phyloP scores from a whole-genome alignment of 2,329 filamentous ascomycete genomes.

The Leptographium wingfieldii region DNA sequence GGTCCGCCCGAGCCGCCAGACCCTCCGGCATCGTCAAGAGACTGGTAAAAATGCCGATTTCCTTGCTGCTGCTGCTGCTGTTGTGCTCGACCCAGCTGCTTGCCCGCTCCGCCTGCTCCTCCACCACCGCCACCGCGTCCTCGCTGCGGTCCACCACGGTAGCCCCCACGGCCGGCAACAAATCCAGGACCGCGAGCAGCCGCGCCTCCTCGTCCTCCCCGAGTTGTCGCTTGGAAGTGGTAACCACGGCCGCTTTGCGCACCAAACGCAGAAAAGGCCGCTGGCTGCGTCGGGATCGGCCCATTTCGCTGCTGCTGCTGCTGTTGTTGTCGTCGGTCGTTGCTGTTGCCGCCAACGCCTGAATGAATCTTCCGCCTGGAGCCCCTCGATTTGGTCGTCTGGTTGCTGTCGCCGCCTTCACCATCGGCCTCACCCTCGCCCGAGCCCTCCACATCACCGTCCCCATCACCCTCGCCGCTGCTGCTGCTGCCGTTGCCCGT shows the following conservation, averaged over 20 bases:
- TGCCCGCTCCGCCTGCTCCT: neutral
- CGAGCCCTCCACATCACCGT: neutral
- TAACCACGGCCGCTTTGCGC: slow-evolving; percentile 4
- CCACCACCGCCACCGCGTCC: slow-evolving; percentile 2
- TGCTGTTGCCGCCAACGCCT: neutral
- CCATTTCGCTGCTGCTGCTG: neutral
- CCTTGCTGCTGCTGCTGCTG: neutral
- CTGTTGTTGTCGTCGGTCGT: neutral
- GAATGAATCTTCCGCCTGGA: neutral
- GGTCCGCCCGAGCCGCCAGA: neutral
- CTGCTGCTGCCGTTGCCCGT: neutral
- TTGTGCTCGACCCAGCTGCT: neutral
- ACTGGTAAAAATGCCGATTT: slow-evolving; percentile 9
- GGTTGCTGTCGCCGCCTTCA: neutral
- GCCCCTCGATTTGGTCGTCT: neutral
- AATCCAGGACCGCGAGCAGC: neutral
- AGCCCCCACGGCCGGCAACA: slow-evolving; percentile 2
- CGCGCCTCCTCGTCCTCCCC: slow-evolving; percentile 2
- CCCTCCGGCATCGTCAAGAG: slow-evolving; percentile 9
- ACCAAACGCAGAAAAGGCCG: slow-evolving; percentile 1
- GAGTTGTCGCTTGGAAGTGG: slow-evolving; percentile 2
- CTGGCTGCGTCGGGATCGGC: slow-evolving; percentile 3
- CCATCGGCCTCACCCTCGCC: neutral
- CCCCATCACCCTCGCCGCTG: neutral
- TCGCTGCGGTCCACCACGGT: slow-evolving; percentile 2